These are phyloP conservation scores for Dentipellis fragilis DNA, from an alignment of 768 basidiomycete species.

Conservation along the genomic window DNA sequence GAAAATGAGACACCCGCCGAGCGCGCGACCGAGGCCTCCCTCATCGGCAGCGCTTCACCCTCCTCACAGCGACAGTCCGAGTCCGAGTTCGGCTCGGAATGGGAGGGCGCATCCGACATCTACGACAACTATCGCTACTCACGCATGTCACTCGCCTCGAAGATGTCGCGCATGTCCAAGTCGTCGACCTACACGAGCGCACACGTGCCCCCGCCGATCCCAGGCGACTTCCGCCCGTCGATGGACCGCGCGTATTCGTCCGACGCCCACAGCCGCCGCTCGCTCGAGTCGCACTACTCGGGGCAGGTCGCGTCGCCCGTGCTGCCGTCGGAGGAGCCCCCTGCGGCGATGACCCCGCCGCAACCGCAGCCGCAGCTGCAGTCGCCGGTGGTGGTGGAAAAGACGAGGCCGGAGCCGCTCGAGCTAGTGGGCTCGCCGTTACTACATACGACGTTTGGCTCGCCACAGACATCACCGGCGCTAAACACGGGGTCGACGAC, in stretches of 20 bases:
- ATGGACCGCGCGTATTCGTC: conserved; percentile 1
- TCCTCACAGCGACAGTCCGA: conserved; percentile 1
- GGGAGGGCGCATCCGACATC: conserved; percentile 65
- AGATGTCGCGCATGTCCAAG: conserved; percentile 30
- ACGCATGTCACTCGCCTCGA: conserved; percentile 20
- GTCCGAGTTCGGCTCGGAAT: conserved; percentile 30
- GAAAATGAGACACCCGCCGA: background rate
- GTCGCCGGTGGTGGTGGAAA: background rate
- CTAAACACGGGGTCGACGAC: conserved; percentile 1
- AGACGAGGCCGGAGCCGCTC: conserved; percentile 23
- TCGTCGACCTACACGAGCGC: conserved; percentile 21
- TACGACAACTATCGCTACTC: conserved; percentile 78
- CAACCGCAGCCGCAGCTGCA: background rate
- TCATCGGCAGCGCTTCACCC: background rate
- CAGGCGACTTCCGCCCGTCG: conserved; percentile 13
- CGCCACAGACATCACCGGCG: conserved; percentile 23
- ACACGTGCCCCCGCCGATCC: conserved; percentile 21
- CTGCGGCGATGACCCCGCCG: background rate
- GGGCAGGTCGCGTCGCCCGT: background rate
- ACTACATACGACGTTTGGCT: conserved; percentile 32
- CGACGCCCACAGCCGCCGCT: conserved; percentile 1
- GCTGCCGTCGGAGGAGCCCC: background rate
- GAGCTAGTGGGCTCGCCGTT: conserved; percentile 11
- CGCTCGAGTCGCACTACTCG: conserved; percentile 4
- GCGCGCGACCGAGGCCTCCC: background rate